Conservation (phyloP, 345 rosid species). For the Corymbia maculata region DNA sequence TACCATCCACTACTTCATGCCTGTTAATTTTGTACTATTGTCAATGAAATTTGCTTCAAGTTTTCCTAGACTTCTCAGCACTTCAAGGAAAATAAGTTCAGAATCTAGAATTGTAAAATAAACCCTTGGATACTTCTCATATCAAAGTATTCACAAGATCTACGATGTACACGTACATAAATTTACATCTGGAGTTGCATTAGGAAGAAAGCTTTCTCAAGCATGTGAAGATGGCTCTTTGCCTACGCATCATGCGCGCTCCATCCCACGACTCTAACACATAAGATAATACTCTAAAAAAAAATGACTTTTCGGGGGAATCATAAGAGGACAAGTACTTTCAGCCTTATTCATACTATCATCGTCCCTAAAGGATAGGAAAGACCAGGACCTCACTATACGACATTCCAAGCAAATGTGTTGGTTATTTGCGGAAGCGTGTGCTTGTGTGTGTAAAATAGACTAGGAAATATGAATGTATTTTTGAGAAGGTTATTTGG, state of each 20-base stretch:
- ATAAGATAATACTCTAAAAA: background rate
- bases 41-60: background rate
- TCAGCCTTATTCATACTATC: background rate
- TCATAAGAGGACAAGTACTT: background rate
- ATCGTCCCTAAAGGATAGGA: background rate
- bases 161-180: background rate
- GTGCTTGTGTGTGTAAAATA: no score
- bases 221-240: background rate
- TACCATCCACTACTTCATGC: background rate
- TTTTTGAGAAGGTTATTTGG: no score
- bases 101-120: background rate
- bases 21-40: background rate
- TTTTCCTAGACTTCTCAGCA: background rate
- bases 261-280: background rate
- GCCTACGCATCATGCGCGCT: background rate
- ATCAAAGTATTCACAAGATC: background rate
- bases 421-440: no score
- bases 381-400: background rate
- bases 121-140: background rate
- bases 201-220: background rate
- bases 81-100: background rate
- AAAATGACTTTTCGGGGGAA: background rate
- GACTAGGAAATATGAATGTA: no score
- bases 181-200: background rate
- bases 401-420: background rate